phyloP scores from a whole-genome alignment of 163 green algal species.

The Scenedesmus sp. region DNA sequence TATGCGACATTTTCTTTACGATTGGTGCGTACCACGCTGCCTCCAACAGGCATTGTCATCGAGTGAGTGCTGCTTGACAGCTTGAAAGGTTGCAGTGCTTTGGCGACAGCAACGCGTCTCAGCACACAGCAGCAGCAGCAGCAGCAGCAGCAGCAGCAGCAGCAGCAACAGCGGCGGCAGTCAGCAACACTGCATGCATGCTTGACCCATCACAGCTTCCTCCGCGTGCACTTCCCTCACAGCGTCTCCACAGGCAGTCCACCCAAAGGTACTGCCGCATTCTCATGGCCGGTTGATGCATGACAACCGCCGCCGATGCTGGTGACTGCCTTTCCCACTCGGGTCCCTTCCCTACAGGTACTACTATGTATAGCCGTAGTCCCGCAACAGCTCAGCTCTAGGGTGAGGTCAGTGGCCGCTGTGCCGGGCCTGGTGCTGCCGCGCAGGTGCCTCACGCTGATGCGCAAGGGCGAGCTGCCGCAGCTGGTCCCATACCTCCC shows the following conservation, averaged over 20 bases:
- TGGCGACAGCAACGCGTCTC: background rate
- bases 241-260: too few species aligned
- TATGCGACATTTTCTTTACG: background rate
- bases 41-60: background rate
- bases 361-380: too few species aligned
- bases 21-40: background rate
- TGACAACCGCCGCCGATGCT: too few species aligned
- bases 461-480: constrained; percentile 23
- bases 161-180: background rate
- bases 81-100: background rate
- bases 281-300: too few species aligned
- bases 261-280: too few species aligned
- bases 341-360: too few species aligned
- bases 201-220: background rate
- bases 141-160: too few species aligned
- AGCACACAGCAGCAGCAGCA: background rate
- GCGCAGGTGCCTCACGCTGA: constrained; percentile 14
- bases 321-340: too few species aligned
- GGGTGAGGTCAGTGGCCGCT: too few species aligned
- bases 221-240: too few species aligned
- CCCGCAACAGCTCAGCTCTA: too few species aligned
- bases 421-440: background rate
- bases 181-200: background rate
- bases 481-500: constrained; percentile 22
- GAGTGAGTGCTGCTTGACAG: background rate